Percentiles rank a stretch among this genome's conserved stretches.
Evolutionary conservation across 495 filamentous ascomycete genomes (phyloP).

Genomic region (Apiosordaria backusii): DNA sequence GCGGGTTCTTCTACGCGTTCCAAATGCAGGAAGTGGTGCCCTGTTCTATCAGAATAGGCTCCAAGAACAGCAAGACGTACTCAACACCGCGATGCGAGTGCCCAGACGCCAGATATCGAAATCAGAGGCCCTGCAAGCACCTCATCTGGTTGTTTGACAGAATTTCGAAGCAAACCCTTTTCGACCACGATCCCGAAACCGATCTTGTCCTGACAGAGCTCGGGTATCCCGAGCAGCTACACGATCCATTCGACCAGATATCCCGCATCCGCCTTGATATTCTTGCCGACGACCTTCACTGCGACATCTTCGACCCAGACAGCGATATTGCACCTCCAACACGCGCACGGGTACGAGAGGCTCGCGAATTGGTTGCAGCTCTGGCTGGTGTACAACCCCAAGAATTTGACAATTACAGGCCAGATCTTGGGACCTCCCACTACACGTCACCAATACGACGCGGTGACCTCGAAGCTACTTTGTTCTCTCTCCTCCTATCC

Average conservation of each 20-base stretch:
- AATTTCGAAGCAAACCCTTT: constrained; percentile 38
- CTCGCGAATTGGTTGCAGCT: constrained; percentile 43
- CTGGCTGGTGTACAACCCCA: constrained; percentile 35
- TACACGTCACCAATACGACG: constrained; percentile 29
- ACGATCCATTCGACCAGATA: constrained; percentile 42
- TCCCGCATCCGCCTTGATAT: constrained; percentile 43
- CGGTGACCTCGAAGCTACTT: constrained; percentile 44
- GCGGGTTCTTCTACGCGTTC: constrained; percentile 43
- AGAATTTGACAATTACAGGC: constrained; percentile 36
- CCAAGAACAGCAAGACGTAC: constrained; percentile 33
- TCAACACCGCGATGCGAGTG: constrained; percentile 42
- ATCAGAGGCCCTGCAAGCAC: constrained; percentile 42
- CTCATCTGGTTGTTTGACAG: constrained; percentile 48
- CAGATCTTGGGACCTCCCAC: constrained; percentile 33
- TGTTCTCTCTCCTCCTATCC: constrained; percentile 45
- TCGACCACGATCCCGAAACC: constrained; percentile 35
- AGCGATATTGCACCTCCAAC: constrained; percentile 25
- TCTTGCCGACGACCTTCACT: constrained; percentile 43
- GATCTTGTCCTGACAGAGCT: constrained; percentile 33
- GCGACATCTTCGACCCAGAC: constrained; percentile 37
- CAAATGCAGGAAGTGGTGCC: constrained; percentile 46
- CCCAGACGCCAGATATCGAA: constrained; percentile 27
- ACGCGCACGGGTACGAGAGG: constrained; percentile 36
- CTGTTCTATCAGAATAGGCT: constrained; percentile 42
- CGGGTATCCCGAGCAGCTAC: constrained; percentile 41